A percentile compares a stretch with the other conserved stretches of the same genome.
phyloP scores from a whole-genome alignment of 768 basidiomycete genomes.

The Leccinum incarnatum region DNA sequence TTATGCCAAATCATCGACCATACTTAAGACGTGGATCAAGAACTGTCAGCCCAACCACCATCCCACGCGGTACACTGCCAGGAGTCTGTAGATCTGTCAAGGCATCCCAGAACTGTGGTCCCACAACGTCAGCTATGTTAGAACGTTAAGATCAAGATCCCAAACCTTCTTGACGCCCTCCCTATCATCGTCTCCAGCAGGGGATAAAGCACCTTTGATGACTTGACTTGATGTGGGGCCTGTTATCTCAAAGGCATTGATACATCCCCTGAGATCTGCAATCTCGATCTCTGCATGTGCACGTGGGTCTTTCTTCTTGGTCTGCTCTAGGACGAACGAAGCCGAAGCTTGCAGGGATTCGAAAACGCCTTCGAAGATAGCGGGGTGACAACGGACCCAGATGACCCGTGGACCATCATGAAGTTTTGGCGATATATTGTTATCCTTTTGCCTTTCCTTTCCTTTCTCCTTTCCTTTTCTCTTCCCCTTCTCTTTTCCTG shows the following conservation, averaged over 20 bases:
- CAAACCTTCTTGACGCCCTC: constrained; percentile 59
- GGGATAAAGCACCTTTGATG: constrained; percentile 58
- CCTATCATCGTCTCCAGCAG: constrained; percentile 45
- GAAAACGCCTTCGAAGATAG: constrained; percentile 57
- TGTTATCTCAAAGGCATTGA: constrained; percentile 86
- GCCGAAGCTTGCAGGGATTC: constrained; percentile 49
- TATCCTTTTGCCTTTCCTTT: constrained; percentile 34
- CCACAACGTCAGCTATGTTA: not conserved
- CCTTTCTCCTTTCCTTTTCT: constrained; percentile 21
- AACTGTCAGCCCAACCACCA: constrained; percentile 75
- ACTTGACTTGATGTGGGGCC: constrained; percentile 83
- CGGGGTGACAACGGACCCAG: constrained; percentile 83
- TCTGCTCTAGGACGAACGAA: constrained; percentile 45
- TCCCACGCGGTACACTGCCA: constrained; percentile 66
- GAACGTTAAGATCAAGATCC: not conserved
- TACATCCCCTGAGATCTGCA: constrained; percentile 62
- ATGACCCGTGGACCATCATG: constrained; percentile 40
- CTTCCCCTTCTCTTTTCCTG: constrained; percentile 10
- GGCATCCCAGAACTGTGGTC: constrained; percentile 48
- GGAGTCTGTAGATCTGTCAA: constrained; percentile 62
- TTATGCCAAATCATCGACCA: constrained; percentile 17
- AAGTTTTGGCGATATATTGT: constrained; percentile 6
- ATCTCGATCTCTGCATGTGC: constrained; percentile 51
- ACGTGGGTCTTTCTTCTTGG: constrained; percentile 23
- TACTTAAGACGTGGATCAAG: constrained; percentile 87